Conservation (phyloP, 1,284 basidiomycete genomes). For the Boletus smithii region DNA sequence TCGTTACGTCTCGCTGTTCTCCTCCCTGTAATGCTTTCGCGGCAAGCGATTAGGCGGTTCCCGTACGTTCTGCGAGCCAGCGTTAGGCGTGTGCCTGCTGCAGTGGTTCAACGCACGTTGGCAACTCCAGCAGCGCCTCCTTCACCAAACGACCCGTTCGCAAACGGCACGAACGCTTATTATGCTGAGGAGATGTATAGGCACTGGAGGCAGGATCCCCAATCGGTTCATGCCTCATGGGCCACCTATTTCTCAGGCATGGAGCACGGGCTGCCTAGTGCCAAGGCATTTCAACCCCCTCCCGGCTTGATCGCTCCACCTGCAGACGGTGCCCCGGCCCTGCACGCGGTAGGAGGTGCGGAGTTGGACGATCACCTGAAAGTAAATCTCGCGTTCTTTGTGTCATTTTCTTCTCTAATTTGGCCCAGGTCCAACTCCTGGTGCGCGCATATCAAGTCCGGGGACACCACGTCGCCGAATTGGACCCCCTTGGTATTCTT, state of each 20-base stretch:
- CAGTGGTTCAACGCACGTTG: conserved; percentile 29
- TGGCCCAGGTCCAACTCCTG: conserved; percentile 82
- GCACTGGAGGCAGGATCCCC: conserved; percentile 87
- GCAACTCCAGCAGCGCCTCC: conserved; percentile 55
- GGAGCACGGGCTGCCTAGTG: conserved; percentile 82
- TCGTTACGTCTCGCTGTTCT: background rate
- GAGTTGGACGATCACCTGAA: conserved; percentile 95
- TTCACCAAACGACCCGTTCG: conserved; percentile 76
- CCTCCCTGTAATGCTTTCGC: conserved; percentile 27
- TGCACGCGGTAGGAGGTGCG: conserved; percentile 67
- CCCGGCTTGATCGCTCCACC: conserved; percentile 69
- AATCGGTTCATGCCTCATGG: conserved; percentile 94
- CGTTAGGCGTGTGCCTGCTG: conserved; percentile 12
- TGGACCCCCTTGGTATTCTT: conserved; percentile 93
- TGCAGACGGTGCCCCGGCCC: conserved; percentile 78
- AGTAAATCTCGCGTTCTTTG: conserved; percentile 42
- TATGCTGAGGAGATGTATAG: conserved; percentile 97
- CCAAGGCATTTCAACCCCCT: conserved; percentile 84
- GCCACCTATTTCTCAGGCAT: conserved; percentile 92
- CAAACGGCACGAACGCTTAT: conserved; percentile 90
- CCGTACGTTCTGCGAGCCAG: conserved; percentile 23
- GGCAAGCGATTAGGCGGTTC: conserved; percentile 32
- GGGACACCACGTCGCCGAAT: conserved; percentile 92
- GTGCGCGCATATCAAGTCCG: conserved; percentile 99
- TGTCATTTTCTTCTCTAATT: conserved; percentile 7